Evolutionary conservation across 2,329 filamentous ascomycete genomes (phyloP), one percentile per base, ranked within the genome.

Genomic region (Pestalotiopsis sp.): DNA sequence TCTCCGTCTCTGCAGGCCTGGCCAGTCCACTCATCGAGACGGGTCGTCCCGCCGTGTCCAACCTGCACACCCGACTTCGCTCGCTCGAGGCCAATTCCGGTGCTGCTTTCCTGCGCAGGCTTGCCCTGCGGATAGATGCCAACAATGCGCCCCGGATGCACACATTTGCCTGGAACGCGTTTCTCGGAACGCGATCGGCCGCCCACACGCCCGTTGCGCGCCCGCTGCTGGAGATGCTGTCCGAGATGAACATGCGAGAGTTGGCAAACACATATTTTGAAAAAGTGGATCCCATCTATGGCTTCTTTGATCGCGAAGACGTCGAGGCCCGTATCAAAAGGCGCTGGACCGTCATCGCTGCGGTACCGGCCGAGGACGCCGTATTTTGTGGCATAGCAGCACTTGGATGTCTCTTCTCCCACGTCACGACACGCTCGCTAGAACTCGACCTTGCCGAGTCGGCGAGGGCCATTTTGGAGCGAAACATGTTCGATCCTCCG

Each of bases 81-180:
- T 85, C 85, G 0, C 77, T 88, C 3, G 86, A 89, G 70, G 87
- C 85, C 45, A 89, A 89, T 70, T 88, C 86, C 0, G 86, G 86
- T 0, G 84, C 87, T 0, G 86, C 86, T 0, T 89, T 89, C 73
- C 82, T 88, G 9, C 78, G 86, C 66, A 81, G 83, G 25, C 77
- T 89, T 45, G 87, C 84, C 0, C 79, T 87, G 58, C 81, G 83
- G 58, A 80, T 88, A 23, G 86, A 89, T 72, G 84, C 86, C 0
- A 82, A 82, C 4, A 84, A 83, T 72, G 85, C 85, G 1, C 86
- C 87, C 0, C 81, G 84, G 61, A 78, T 88, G 67, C 84, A 87
- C 71, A 81, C 86, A 0, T 89, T 89, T 73, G 86, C 84, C 0
- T 89, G 87, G 87, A 89, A 89, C 61, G 72, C 64, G 11, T 66